These are phyloP conservation scores for Cenchrus fungigraminus DNA, from an alignment of 176 grass and related monocot species.

Conservation along the genomic window DNA sequence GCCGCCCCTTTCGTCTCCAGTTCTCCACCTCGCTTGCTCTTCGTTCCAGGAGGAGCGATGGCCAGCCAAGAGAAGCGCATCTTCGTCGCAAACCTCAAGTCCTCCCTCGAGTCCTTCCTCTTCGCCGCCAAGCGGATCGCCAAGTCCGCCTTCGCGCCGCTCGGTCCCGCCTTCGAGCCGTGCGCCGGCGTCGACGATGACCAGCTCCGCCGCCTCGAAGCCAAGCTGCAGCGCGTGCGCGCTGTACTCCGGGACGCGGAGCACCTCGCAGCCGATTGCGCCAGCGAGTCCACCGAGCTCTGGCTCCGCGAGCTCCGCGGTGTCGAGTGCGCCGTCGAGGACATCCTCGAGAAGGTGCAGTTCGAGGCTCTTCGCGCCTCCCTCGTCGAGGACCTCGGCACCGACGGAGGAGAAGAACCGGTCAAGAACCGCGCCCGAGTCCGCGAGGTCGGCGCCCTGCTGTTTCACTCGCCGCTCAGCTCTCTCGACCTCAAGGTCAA, in stretches of 20 bases:
- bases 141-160: conserved; percentile 20
- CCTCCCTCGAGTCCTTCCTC: conserved; percentile 36
- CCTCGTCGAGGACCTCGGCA: conserved; percentile 29
- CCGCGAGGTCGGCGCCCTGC: conserved; percentile 32
- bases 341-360: neutral
- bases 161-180: conserved; percentile 23
- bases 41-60: conserved; percentile 11
- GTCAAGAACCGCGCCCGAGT: conserved; percentile 8
- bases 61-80: conserved; percentile 26
- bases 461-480: conserved; percentile 20
- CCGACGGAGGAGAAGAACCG: neutral
- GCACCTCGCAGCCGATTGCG: neutral
- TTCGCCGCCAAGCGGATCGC: conserved; percentile 21
- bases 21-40: neutral
- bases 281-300: neutral
- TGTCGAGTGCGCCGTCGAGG: no score
- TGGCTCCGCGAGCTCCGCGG: no score
- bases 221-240: conserved; percentile 37
- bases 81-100: conserved; percentile 26
- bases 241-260: conserved; percentile 27
- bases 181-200: conserved; percentile 29
- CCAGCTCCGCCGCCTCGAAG: conserved; percentile 27
- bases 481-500: conserved; percentile 39
- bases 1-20: neutral
- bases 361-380: conserved; percentile 40